Percentiles rank a stretch among this genome's conserved stretches.
phyloP scores from a whole-genome alignment of 2,329 filamentous ascomycete genomes.

The Macrophomina phaseolina region DNA sequence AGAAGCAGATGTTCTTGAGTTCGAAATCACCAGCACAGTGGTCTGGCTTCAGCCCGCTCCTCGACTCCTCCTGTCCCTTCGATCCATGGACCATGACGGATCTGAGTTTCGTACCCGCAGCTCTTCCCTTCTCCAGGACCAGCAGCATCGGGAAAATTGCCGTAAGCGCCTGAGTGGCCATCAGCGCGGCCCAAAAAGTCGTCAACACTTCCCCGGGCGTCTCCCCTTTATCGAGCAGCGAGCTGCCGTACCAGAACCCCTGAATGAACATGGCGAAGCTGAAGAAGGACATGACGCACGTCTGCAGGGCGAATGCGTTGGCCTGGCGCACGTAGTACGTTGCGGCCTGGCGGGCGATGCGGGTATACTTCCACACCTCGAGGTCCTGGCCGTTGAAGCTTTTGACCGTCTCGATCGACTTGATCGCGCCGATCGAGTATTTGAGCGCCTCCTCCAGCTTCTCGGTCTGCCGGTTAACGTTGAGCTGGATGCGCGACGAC shows the following conservation, averaged over 20 bases:
- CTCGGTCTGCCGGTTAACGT: constrained; percentile 71
- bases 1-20: constrained; percentile 75
- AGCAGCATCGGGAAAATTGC: constrained; percentile 77
- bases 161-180: constrained; percentile 76
- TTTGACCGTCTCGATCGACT: constrained; percentile 84
- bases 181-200: constrained; percentile 82
- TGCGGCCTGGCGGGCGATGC: constrained; percentile 63
- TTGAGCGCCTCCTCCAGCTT: constrained; percentile 75
- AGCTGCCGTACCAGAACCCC: constrained; percentile 86
- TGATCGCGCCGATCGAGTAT: constrained; percentile 70
- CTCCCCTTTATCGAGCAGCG: constrained; percentile 66
- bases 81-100: constrained; percentile 45
- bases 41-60: constrained; percentile 34
- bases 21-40: constrained; percentile 70
- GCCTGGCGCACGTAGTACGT: constrained; percentile 71
- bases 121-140: constrained; percentile 77
- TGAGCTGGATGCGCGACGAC: constrained; percentile 65
- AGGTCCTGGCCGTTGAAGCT: constrained; percentile 76
- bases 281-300: constrained; percentile 75
- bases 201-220: constrained; percentile 74
- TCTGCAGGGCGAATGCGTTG: constrained; percentile 71
- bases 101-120: constrained; percentile 70
- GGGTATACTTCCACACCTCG: constrained; percentile 70
- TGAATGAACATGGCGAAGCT: constrained; percentile 80
- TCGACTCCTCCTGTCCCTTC: constrained; percentile 34